A percentile compares a stretch with the other conserved stretches of the same genome.
These are phyloP conservation scores for Neopestalotiopsis sp. DNA, from an alignment of 2,329 filamentous ascomycete species.

Conservation along the genomic window DNA sequence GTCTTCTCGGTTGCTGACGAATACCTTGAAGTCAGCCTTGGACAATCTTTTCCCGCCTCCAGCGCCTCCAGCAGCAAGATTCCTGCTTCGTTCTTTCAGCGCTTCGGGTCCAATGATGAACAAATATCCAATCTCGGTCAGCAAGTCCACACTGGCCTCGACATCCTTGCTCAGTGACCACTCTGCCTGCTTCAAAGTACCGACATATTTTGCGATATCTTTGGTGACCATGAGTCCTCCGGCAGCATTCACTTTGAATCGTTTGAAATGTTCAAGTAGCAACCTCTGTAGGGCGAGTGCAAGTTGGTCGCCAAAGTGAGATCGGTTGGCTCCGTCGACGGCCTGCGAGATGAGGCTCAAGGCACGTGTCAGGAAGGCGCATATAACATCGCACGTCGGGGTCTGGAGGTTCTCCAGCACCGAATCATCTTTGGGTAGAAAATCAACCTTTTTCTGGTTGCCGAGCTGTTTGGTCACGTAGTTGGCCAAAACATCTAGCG, in stretches of 20 bases:
- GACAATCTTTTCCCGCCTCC: conserved; percentile 57
- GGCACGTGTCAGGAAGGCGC: conserved; percentile 76
- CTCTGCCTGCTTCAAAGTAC: conserved; percentile 71
- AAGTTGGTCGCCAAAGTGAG: conserved; percentile 82
- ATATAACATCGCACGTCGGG: conserved; percentile 80
- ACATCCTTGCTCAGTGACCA: conserved; percentile 78
- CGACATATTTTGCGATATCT: conserved; percentile 92
- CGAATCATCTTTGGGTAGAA: conserved; percentile 79
- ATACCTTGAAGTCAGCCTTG: conserved; percentile 79
- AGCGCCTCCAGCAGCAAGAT: conserved; percentile 45
- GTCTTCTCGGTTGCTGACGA: conserved; percentile 86
- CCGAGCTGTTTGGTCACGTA: conserved; percentile 76
- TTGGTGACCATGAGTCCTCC: conserved; percentile 95
- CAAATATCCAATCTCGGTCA: conserved; percentile 91
- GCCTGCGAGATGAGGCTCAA: conserved; percentile 68
- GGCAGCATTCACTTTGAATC: conserved; percentile 89
- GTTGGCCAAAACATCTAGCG: conserved; percentile 71
- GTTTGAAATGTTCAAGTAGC: conserved; percentile 91
- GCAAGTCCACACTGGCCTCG: conserved; percentile 75
- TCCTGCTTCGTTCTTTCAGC: conserved; percentile 71
- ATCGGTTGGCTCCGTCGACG: conserved; percentile 83
- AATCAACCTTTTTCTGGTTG: conserved; percentile 86
- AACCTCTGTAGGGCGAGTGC: conserved; percentile 78
- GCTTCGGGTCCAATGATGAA: conserved; percentile 92
- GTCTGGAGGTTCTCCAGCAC: conserved; percentile 81